Percentiles rank a stretch among this genome's conserved stretches.
Evolutionary conservation across 2,329 filamentous ascomycete species (phyloP).

Genomic region (Colletotrichum gigasporum): DNA sequence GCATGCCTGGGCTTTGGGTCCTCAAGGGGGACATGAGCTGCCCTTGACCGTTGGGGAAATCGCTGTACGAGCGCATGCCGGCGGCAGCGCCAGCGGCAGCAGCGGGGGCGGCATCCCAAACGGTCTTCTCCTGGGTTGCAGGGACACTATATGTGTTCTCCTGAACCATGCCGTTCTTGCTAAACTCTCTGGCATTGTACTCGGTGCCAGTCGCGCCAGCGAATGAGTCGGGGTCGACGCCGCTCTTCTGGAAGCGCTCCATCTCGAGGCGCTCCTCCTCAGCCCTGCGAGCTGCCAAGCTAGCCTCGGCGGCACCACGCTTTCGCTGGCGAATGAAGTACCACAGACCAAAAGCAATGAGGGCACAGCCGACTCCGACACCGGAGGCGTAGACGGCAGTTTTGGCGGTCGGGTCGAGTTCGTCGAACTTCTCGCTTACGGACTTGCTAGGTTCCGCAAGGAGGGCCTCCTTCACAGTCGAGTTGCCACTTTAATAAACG

Average conservation of each 20-base stretch:
- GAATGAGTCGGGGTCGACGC: conserved; percentile 59
- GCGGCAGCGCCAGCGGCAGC: conserved; percentile 32
- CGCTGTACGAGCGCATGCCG: conserved; percentile 24
- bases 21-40: conserved; percentile 20
- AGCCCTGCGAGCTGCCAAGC: conserved; percentile 52
- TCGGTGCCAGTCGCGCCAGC: conserved; percentile 44
- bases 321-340: conserved; percentile 66
- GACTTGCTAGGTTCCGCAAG: conserved; percentile 51
- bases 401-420: conserved; percentile 59
- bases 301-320: conserved; percentile 61
- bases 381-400: conserved; percentile 61
- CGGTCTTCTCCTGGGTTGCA: conserved; percentile 40
- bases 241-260: conserved; percentile 57
- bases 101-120: conserved; percentile 34
- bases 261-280: conserved; percentile 61
- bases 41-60: conserved; percentile 5
- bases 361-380: conserved; percentile 53
- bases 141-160: conserved; percentile 44
- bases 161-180: conserved; percentile 39
- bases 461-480: conserved; percentile 59
- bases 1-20: conserved; percentile 30
- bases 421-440: conserved; percentile 62
- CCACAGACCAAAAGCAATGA: conserved; percentile 54
- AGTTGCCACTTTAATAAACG: conserved; percentile 59
- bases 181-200: conserved; percentile 46